phyloP scores from a whole-genome alignment of 305 asterid species.

The Salvia sclarea region DNA sequence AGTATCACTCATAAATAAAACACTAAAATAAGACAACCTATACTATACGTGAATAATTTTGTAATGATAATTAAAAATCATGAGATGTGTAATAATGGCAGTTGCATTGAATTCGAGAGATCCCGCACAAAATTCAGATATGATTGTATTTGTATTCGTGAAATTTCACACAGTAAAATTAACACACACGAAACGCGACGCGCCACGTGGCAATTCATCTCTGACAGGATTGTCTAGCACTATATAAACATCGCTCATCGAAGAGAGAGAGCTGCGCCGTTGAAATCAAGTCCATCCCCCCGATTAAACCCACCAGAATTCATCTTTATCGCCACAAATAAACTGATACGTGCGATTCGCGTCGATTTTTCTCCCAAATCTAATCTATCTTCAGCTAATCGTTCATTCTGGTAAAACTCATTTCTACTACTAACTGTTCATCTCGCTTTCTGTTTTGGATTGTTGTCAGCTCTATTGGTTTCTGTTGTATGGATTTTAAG shows the following conservation, averaged over 20 bases:
- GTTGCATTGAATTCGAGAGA: not conserved
- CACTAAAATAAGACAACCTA: no score
- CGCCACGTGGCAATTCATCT: conserved; percentile 6
- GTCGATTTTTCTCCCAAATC: not conserved
- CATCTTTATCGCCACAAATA: not conserved
- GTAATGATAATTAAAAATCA: no score
- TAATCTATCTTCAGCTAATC: conserved; percentile 8
- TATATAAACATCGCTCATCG: not conserved
- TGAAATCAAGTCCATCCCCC: conserved; percentile 10
- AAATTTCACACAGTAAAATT: not conserved
- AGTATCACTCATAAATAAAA: no score
- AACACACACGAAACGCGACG: not conserved
- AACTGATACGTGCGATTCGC: not conserved
- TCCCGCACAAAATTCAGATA: not conserved
- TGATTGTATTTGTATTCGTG: no score
- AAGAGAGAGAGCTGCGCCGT: conserved; percentile 1
- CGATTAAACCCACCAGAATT: not conserved
- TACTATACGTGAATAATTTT: no score
- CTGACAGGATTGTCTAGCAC: not conserved
- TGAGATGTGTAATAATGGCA: no score
- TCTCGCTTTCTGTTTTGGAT: not conserved
- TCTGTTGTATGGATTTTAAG: not conserved
- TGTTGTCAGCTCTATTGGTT: not conserved
- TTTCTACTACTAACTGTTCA: not conserved
- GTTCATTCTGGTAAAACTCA: conserved; percentile 4